Percentiles rank a stretch among this genome's conserved stretches.
Evolutionary conservation across 768 basidiomycete species (phyloP).

Genomic region (Ramaria rubella): DNA sequence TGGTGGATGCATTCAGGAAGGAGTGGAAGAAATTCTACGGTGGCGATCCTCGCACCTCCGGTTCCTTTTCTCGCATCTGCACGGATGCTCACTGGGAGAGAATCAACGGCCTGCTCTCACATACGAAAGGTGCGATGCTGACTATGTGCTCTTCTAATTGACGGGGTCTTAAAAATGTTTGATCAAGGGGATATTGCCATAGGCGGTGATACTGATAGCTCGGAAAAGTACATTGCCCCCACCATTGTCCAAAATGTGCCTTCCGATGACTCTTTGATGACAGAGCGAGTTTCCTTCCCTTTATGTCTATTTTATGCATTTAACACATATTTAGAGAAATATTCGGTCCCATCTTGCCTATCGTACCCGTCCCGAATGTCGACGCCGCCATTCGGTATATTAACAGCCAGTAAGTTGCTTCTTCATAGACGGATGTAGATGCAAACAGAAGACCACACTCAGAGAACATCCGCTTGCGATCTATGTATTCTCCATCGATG

Average conservation of each 20-base stretch:
- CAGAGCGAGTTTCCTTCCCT: slow-evolving; percentile 44
- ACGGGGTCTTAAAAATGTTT: background rate
- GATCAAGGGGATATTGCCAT: slow-evolving; percentile 37
- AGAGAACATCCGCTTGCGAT: slow-evolving; percentile 72
- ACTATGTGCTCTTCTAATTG: background rate
- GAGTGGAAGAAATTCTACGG: slow-evolving; percentile 52
- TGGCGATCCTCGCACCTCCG: slow-evolving; percentile 35
- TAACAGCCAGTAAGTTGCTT: slow-evolving; percentile 42
- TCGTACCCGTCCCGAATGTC: slow-evolving; percentile 62
- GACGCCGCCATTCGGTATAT: slow-evolving; percentile 70
- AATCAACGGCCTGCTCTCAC: slow-evolving; percentile 52
- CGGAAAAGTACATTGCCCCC: slow-evolving; percentile 56
- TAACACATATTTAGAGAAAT: slow-evolving; percentile 50
- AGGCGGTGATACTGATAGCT: slow-evolving; percentile 57
- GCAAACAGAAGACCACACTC: slow-evolving; percentile 30
- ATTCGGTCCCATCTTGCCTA: slow-evolving; percentile 76
- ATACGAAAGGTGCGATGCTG: slow-evolving; percentile 43
- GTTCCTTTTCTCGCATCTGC: slow-evolving; percentile 47
- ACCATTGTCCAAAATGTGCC: slow-evolving; percentile 63
- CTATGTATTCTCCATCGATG: slow-evolving; percentile 67
- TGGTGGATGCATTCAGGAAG: slow-evolving; percentile 37
- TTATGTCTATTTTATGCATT: background rate
- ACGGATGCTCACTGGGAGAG: slow-evolving; percentile 47
- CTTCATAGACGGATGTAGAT: background rate
- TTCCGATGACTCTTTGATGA: slow-evolving; percentile 65